phyloP scores from a whole-genome alignment of 139 green algal genomes.

The Chlorella sp. region DNA sequence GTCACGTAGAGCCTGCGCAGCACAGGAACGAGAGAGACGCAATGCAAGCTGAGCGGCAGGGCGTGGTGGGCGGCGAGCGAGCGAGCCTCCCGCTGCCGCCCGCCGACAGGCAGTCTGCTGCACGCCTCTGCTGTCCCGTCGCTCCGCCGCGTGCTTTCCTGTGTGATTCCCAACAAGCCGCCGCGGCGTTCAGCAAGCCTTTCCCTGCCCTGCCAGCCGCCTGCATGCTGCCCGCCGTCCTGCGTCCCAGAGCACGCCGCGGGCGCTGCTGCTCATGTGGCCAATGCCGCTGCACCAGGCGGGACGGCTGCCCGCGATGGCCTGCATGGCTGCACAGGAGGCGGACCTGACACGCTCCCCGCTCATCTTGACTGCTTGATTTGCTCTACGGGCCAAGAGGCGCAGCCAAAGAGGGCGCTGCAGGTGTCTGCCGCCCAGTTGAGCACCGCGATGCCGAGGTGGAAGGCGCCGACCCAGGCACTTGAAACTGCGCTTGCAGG shows the following conservation, averaged over 20 bases:
- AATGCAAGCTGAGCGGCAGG: background rate
- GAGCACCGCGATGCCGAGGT: too few relatives aligned
- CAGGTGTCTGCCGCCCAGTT: background rate
- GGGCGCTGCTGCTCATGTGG: background rate
- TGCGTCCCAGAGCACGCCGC: background rate
- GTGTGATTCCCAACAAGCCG: too few relatives aligned
- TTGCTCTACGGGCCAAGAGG: background rate
- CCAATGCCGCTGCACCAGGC: background rate
- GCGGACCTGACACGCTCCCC: slow-evolving; percentile 16
- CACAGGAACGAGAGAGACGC: slow-evolving; percentile 30
- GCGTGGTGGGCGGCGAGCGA: background rate
- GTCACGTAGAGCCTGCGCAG: slow-evolving; percentile 66
- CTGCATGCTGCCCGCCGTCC: slow-evolving; percentile 4
- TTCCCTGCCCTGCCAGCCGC: background rate
- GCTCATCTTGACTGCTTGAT: background rate
- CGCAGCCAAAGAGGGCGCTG: slow-evolving; percentile 18
- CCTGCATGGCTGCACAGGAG: background rate
- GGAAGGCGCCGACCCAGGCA: background rate
- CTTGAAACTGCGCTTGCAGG: background rate
- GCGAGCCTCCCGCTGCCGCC: background rate
- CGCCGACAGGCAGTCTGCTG: too few relatives aligned
- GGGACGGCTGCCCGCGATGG: background rate
- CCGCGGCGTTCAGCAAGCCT: background rate
- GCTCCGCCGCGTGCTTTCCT: background rate
- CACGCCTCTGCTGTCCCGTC: background rate